Evolutionary conservation across 768 basidiomycete genomes (phyloP).

Genomic region (Suillus decipiens): DNA sequence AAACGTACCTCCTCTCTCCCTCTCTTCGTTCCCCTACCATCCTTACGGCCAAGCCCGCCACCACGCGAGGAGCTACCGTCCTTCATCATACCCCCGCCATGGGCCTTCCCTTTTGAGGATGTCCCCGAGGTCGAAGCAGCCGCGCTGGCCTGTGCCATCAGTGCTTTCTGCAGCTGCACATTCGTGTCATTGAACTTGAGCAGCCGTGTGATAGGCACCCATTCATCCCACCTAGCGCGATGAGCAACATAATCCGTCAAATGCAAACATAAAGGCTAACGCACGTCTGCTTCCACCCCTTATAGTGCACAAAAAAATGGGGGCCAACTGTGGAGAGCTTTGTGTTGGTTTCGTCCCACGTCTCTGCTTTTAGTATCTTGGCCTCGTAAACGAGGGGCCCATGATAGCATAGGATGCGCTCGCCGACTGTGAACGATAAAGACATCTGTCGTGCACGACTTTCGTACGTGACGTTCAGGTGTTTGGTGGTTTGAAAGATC

Average conservation of each 20-base stretch:
- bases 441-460: slow-evolving; percentile 11
- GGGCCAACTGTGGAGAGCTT: slow-evolving; percentile 64
- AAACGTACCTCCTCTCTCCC: slow-evolving; percentile 69
- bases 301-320: slow-evolving; percentile 97
- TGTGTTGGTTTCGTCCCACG: slow-evolving; percentile 63
- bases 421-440: slow-evolving; percentile 54
- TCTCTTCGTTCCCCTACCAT: slow-evolving; percentile 69
- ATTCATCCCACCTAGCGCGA: slow-evolving; percentile 89
- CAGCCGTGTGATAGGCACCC: slow-evolving; percentile 81
- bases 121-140: slow-evolving; percentile 39
- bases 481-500: slow-evolving; percentile 8
- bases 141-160: slow-evolving; percentile 49
- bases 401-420: slow-evolving; percentile 91
- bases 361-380: slow-evolving; percentile 75
- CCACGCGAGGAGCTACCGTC: slow-evolving; percentile 33
- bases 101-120: slow-evolving; percentile 27
- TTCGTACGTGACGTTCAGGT: too few relatives aligned
- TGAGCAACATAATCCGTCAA: slow-evolving; percentile 1
- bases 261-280: slow-evolving; percentile 23
- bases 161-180: slow-evolving; percentile 71
- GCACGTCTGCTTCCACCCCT: slow-evolving; percentile 98
- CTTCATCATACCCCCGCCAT: slow-evolving; percentile 19
- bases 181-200: slow-evolving; percentile 86
- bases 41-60: slow-evolving; percentile 47
- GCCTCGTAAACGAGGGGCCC: slow-evolving; percentile 96